Evolutionary conservation across 2,329 filamentous ascomycete species (phyloP).

Genomic region (Pseudomassariella vexata): DNA sequence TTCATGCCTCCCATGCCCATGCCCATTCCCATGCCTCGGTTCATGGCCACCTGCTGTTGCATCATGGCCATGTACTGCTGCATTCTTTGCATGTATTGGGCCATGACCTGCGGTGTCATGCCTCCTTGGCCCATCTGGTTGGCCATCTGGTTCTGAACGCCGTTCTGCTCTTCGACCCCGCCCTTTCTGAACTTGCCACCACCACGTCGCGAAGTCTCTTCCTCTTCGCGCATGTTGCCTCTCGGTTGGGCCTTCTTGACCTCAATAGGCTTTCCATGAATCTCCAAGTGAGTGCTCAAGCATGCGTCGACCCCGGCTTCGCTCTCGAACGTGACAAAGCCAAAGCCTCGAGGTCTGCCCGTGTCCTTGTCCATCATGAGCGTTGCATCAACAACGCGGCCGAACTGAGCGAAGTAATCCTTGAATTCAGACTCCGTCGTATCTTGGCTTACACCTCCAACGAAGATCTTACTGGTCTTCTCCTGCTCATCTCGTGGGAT

Average conservation of each 20-base stretch:
- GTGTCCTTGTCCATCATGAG: conserved; percentile 99
- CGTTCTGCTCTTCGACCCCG: conserved; percentile 33
- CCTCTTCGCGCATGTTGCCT: conserved; percentile 89
- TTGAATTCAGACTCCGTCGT: conserved; percentile 95
- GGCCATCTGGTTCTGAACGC: conserved; percentile 21
- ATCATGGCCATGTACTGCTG: conserved; percentile 95
- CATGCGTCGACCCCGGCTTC: conserved; percentile 92
- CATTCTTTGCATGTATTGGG: conserved; percentile 97
- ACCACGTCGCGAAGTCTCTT: conserved; percentile 63
- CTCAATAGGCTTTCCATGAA: conserved; percentile 93
- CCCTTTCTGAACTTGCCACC: conserved; percentile 56
- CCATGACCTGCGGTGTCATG: conserved; percentile 96
- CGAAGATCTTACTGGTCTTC: conserved; percentile 97
- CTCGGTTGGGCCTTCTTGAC: conserved; percentile 97
- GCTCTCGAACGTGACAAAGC: conserved; percentile 96
- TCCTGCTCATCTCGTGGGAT: conserved; percentile 98
- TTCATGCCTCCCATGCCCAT: conserved; percentile 61
- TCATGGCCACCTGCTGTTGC: conserved; percentile 90
- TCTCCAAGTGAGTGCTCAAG: conserved; percentile 77
- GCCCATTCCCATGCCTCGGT: conserved; percentile 55
- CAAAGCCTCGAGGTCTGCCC: conserved; percentile 90
- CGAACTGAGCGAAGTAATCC: conserved; percentile 94
- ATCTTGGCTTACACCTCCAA: conserved; percentile 95
- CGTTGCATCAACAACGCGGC: conserved; percentile 91
- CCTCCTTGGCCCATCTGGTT: conserved; percentile 31